Percentiles rank a stretch among this genome's conserved stretches.
These are phyloP conservation scores for Tephrocybe sp. DNA, from an alignment of 768 basidiomycete genomes.

Conservation along the genomic window DNA sequence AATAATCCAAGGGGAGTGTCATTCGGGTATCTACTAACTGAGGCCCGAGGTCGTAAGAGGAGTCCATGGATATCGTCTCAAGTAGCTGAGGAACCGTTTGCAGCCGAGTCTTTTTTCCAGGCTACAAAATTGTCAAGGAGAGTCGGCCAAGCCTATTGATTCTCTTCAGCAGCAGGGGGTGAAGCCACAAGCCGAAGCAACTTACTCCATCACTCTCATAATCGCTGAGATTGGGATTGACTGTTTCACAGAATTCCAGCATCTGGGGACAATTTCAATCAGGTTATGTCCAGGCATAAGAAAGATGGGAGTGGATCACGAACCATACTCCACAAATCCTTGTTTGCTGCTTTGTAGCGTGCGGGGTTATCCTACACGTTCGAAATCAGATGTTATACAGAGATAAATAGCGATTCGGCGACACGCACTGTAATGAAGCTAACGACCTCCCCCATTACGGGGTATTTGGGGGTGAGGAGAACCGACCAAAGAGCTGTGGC, in stretches of 20 bases:
- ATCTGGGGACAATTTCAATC: constrained; percentile 41
- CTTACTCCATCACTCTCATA: constrained; percentile 79
- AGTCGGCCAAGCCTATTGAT: constrained; percentile 75
- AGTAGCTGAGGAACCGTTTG: not conserved
- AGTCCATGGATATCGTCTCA: not conserved
- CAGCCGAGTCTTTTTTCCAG: constrained; percentile 50
- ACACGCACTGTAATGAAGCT: constrained; percentile 62
- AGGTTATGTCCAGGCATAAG: constrained; percentile 1
- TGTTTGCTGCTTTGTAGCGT: constrained; percentile 74
- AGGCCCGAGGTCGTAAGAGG: not conserved
- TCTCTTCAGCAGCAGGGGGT: constrained; percentile 1
- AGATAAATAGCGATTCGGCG: no score
- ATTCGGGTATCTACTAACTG: no score
- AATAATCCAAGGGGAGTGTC: no score
- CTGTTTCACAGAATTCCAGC: constrained; percentile 71
- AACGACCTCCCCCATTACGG: constrained; percentile 63
- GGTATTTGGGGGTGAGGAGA: constrained; percentile 63
- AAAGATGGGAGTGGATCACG: constrained; percentile 16
- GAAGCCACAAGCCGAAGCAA: constrained; percentile 10
- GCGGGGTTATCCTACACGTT: constrained; percentile 42
- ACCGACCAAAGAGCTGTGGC: constrained; percentile 78
- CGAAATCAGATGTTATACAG: not conserved
- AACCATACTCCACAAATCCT: constrained; percentile 88
- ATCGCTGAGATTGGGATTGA: constrained; percentile 57
- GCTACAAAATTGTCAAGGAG: constrained; percentile 76